phyloP scores from a whole-genome alignment of 2,329 filamentous ascomycete genomes.

The Paracoccidioides lutzii region DNA sequence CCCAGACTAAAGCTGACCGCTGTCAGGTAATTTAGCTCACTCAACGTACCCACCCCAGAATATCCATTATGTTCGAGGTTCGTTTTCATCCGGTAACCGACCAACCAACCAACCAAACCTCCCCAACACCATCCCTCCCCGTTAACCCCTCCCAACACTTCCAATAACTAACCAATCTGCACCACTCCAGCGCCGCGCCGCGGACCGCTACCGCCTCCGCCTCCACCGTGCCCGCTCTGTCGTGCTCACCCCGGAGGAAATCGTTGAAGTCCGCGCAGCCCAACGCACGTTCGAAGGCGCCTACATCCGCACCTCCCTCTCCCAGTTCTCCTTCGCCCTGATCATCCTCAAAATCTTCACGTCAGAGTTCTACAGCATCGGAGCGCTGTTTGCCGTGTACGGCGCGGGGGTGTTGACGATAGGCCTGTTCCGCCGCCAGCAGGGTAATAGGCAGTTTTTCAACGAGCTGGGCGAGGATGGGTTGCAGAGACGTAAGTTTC shows the following conservation, averaged over 20 bases:
- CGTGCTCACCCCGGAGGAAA: slow-evolving; percentile 66
- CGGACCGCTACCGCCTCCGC: slow-evolving; percentile 64
- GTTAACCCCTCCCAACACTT: not conserved
- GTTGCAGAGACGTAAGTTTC: slow-evolving; percentile 47
- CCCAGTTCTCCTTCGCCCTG: slow-evolving; percentile 88
- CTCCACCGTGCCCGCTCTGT: slow-evolving; percentile 75
- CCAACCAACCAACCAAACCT: not conserved
- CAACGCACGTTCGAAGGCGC: slow-evolving; percentile 96
- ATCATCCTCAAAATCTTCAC: slow-evolving; percentile 96
- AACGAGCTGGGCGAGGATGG: slow-evolving; percentile 44
- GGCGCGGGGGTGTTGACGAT: slow-evolving; percentile 73
- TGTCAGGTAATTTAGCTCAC: not conserved
- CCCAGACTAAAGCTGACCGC: not conserved
- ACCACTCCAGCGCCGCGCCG: slow-evolving; percentile 45
- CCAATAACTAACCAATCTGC: not conserved
- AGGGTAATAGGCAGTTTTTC: slow-evolving; percentile 93
- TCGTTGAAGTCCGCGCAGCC: slow-evolving; percentile 87
- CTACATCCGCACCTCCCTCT: slow-evolving; percentile 86
- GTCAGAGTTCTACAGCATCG: slow-evolving; percentile 88
- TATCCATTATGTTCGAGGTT: slow-evolving; percentile 10
- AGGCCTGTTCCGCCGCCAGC: slow-evolving; percentile 71
- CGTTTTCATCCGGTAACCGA: not conserved
- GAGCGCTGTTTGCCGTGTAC: slow-evolving; percentile 89
- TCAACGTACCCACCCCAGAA: not conserved
- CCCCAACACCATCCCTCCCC: not conserved